Percentiles rank a stretch among this genome's conserved stretches.
Evolutionary conservation across 495 filamentous ascomycete species (phyloP).

Genomic region (Clohesyomyces aquaticus): DNA sequence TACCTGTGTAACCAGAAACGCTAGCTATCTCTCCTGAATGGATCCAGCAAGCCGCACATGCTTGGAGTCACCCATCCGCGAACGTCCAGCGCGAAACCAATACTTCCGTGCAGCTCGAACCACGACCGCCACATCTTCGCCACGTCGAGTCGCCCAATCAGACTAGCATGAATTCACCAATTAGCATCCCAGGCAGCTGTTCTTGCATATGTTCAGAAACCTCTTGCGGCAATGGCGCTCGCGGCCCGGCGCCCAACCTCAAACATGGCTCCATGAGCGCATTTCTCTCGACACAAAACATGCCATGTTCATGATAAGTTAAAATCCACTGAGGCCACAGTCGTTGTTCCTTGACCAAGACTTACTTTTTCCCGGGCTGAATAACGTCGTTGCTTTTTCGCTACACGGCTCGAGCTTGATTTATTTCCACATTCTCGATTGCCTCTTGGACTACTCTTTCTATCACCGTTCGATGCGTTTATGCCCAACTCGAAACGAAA

Average conservation of each 20-base stretch:
- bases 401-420: neutral
- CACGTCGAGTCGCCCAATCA: neutral
- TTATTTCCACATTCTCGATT: neutral
- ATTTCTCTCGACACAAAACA: neutral
- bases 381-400: neutral
- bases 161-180: neutral
- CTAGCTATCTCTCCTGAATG: neutral
- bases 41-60: no score
- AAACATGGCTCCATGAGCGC: neutral
- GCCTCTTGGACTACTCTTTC: neutral
- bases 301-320: neutral
- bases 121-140: slow-evolving; percentile 1
- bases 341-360: neutral
- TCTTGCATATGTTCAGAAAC: neutral
- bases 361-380: neutral
- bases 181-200: neutral
- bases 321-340: neutral
- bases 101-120: neutral
- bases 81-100: neutral
- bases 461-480: neutral
- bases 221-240: neutral
- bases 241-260: slow-evolving; percentile 8
- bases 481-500: neutral
- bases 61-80: no score
- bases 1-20: neutral